Conservation (phyloP, 352 stramenopile species). For the Phytopythium cucurbitacearum region DNA sequence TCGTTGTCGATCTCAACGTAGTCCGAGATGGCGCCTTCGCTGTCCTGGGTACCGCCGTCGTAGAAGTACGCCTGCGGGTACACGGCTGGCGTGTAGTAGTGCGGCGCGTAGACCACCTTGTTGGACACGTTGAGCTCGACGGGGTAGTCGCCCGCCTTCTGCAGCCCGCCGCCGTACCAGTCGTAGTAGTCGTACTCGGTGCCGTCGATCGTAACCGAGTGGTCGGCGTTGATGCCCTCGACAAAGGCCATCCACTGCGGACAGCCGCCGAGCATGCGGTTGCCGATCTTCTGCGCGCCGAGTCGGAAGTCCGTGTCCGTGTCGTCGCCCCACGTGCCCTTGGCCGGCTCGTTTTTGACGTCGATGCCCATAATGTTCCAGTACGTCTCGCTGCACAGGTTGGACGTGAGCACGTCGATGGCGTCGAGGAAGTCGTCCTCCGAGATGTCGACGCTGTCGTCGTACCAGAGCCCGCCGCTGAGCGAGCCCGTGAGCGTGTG, state of each 20-base stretch:
- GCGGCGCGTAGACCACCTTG: constrained; percentile 77
- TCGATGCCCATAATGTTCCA: constrained; percentile 63
- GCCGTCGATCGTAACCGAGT: constrained; percentile 40
- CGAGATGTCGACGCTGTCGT: constrained; percentile 22
- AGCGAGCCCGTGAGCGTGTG: constrained; percentile 47
- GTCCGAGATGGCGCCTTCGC: constrained; percentile 23
- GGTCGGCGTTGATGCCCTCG: constrained; percentile 47
- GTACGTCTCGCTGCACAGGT: constrained; percentile 47
- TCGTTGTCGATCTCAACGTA: constrained; percentile 54
- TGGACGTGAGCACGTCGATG: constrained; percentile 40
- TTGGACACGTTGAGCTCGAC: constrained; percentile 40
- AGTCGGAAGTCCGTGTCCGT: constrained; percentile 36
- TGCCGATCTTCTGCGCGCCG: constrained; percentile 40
- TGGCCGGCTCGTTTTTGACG: constrained; percentile 55
- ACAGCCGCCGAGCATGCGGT: constrained; percentile 64
- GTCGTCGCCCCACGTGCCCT: constrained; percentile 44
- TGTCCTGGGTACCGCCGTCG: constrained; percentile 26
- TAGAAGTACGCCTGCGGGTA: constrained; percentile 63
- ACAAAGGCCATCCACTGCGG: constrained; percentile 69
- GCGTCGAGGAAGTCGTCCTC: constrained; percentile 40
- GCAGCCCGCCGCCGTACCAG: constrained; percentile 57
- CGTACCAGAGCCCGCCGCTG: constrained; percentile 45
- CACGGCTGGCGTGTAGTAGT: constrained; percentile 69
- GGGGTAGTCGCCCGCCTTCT: constrained; percentile 30
- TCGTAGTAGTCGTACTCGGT: constrained; percentile 54